Percentiles rank a stretch among this genome's conserved stretches.
phyloP scores from a whole-genome alignment of 805 yeast genomes.

The Ogataea thermomethanolica region DNA sequence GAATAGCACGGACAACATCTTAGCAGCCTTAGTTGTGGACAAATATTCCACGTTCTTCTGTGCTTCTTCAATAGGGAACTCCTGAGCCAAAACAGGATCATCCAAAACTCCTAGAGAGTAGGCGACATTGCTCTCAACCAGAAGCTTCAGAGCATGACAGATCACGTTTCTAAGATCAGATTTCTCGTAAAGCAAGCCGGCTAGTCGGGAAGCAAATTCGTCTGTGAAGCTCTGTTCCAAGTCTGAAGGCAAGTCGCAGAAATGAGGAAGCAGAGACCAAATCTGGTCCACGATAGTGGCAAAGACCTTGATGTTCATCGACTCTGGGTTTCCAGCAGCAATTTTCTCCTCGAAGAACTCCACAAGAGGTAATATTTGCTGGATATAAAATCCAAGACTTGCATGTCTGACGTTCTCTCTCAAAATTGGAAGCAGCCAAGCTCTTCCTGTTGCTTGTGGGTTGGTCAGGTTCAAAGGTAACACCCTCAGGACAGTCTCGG shows the following conservation, averaged over 20 bases:
- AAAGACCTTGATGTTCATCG: conserved; percentile 73
- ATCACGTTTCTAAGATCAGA: conserved; percentile 76
- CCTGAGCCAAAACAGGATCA: conserved; percentile 55
- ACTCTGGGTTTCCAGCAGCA: conserved; percentile 42
- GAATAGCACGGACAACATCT: conserved; percentile 80
- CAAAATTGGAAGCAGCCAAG: conserved; percentile 89
- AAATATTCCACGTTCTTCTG: conserved; percentile 57
- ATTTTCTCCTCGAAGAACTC: conserved; percentile 51
- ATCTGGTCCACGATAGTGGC: conserved; percentile 85
- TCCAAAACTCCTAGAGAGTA: conserved; percentile 60
- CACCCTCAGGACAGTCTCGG: conserved; percentile 68
- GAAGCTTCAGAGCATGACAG: conserved; percentile 72
- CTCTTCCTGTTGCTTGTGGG: conserved; percentile 73
- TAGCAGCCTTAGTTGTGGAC: conserved; percentile 57
- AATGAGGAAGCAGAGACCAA: conserved; percentile 88
- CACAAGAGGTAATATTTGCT: conserved; percentile 63
- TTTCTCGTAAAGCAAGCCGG: conserved; percentile 70
- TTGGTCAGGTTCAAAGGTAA: conserved; percentile 77
- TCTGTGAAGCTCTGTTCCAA: conserved; percentile 60
- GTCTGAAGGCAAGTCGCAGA: conserved; percentile 84
- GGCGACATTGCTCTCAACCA: conserved; percentile 72
- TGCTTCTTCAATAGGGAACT: conserved; percentile 58
- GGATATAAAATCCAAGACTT: conserved; percentile 57
- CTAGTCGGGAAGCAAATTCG: conserved; percentile 70
- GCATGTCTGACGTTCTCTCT: conserved; percentile 83